Conservation (phyloP, 116 monocot genomes). For the Phalaenopsis hybrid region DNA sequence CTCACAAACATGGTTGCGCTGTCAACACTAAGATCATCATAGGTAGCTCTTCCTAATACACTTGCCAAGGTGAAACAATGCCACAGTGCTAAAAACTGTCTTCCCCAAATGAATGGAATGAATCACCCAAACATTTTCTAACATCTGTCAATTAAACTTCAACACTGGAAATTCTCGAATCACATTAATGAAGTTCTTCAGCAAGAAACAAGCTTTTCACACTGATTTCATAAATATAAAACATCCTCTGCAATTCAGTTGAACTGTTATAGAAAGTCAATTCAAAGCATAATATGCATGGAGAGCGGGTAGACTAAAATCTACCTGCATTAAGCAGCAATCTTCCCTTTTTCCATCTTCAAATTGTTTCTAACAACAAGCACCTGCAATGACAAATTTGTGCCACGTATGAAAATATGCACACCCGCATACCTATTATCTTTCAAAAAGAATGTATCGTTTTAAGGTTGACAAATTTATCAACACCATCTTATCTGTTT, state of each 20-base stretch:
- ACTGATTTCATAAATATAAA: background rate
- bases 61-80: too few species aligned
- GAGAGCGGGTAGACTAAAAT: background rate
- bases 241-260: background rate
- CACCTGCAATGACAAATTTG: slow-evolving; percentile 37
- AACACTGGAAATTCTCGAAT: background rate
- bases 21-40: too few species aligned
- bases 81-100: too few species aligned
- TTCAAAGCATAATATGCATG: background rate
- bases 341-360: slow-evolving; percentile 99
- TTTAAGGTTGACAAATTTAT: background rate
- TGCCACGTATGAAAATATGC: background rate
- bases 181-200: background rate
- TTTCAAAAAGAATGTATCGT: background rate
- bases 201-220: background rate
- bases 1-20: too few species aligned
- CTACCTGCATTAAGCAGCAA: slow-evolving; percentile 97
- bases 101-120: too few species aligned
- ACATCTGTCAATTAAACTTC: too few species aligned
- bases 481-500: background rate
- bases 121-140: too few species aligned
- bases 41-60: too few species aligned
- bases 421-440: background rate
- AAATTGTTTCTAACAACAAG: slow-evolving; percentile 93
- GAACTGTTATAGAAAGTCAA: background rate